Conservation (phyloP, 768 basidiomycete genomes). For the Hypsizygus marmoreus region DNA sequence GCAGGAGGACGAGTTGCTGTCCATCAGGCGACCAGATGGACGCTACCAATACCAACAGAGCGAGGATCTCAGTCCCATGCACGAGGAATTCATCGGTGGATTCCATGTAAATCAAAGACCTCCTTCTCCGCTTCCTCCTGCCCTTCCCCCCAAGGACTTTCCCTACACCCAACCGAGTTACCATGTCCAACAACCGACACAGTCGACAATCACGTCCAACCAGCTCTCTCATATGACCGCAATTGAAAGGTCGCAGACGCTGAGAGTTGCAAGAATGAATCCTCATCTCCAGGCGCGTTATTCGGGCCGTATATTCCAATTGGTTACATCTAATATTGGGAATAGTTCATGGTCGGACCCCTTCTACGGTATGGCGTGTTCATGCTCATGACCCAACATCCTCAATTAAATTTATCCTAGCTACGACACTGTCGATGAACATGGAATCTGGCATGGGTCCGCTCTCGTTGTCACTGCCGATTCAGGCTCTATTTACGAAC, state of each 20-base stretch:
- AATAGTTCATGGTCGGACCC: slow-evolving; percentile 87
- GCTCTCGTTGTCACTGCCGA: slow-evolving; percentile 88
- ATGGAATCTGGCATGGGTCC: slow-evolving; percentile 84
- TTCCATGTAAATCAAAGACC: slow-evolving; percentile 37
- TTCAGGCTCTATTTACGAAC: slow-evolving; percentile 76
- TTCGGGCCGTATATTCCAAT: slow-evolving; percentile 1
- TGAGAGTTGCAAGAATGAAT: slow-evolving; percentile 66
- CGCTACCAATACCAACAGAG: slow-evolving; percentile 52
- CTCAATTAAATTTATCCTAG: slow-evolving; percentile 31
- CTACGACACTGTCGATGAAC: slow-evolving; percentile 84
- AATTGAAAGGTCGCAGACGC: slow-evolving; percentile 63
- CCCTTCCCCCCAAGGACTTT: slow-evolving; percentile 51
- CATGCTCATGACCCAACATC: not conserved
- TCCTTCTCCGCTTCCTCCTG: slow-evolving; percentile 46
- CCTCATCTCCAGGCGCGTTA: slow-evolving; percentile 69
- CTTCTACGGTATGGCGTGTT: slow-evolving; percentile 51
- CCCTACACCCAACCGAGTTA: slow-evolving; percentile 22
- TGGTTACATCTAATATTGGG: not conserved
- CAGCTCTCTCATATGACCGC: slow-evolving; percentile 55
- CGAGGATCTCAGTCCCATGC: slow-evolving; percentile 60
- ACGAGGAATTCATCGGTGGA: slow-evolving; percentile 63
- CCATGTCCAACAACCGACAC: slow-evolving; percentile 20
- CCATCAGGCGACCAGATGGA: slow-evolving; percentile 41
- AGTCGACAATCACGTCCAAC: slow-evolving; percentile 34
- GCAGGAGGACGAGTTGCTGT: slow-evolving; percentile 36